These are phyloP conservation scores for Globisporangium iwayamae DNA, from an alignment of 352 stramenopile species.

Conservation along the genomic window DNA sequence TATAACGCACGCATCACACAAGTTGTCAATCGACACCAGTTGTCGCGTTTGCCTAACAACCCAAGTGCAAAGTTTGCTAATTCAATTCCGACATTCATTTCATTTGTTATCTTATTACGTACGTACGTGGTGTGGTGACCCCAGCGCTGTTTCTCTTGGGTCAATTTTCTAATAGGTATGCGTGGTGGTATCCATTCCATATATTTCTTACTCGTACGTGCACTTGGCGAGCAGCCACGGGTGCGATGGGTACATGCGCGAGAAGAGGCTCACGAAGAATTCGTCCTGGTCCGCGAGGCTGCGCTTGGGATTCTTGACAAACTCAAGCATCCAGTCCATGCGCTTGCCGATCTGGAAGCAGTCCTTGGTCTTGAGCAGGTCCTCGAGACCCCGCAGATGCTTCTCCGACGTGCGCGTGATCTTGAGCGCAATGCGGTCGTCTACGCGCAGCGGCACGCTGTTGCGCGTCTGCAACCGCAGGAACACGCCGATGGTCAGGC, in stretches of 20 bases:
- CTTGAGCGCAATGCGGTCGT: constrained; percentile 78
- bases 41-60: too few species aligned
- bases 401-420: constrained; percentile 80
- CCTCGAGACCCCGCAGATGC: constrained; percentile 64
- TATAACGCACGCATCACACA: too few species aligned
- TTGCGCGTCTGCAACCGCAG: constrained; percentile 76
- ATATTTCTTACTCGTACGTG: constrained; percentile 21
- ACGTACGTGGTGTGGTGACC: too few species aligned
- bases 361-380: constrained; percentile 72
- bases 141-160: too few species aligned
- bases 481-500: constrained; percentile 72
- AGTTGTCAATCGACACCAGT: too few species aligned
- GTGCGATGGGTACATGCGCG: constrained; percentile 77
- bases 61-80: too few species aligned
- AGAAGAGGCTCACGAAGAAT: constrained; percentile 84
- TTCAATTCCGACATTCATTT: too few species aligned
- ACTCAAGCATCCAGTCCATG: constrained; percentile 70
- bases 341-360: constrained; percentile 71
- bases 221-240: constrained; percentile 80
- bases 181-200: neutral
- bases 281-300: constrained; percentile 84
- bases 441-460: constrained; percentile 56
- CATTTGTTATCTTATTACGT: too few species aligned
- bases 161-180: neutral
- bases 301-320: constrained; percentile 54